phyloP scores from a whole-genome alignment of 2,329 filamentous ascomycete species.

The Coniochaeta sp. region DNA sequence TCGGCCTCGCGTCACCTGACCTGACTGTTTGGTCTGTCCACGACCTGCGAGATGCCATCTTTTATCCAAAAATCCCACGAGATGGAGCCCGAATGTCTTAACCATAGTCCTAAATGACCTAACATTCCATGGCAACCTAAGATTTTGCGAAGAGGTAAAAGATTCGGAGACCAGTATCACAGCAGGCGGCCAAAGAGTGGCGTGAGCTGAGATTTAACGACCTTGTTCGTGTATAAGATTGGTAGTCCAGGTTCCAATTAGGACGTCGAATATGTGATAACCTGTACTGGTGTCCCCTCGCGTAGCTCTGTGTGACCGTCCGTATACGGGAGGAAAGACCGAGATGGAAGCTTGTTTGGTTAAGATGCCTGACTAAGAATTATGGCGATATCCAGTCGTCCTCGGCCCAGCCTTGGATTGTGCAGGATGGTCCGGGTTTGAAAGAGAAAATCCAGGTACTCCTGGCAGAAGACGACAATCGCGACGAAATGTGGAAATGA shows the following conservation, averaged over 20 bases:
- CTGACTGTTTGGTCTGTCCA: conserved; percentile 10
- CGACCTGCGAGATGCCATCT: conserved; percentile 16
- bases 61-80: conserved; percentile 10
- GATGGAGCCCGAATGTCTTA: conserved; percentile 4
- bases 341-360: background rate
- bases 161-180: background rate
- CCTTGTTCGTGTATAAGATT: background rate
- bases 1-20: conserved; percentile 9
- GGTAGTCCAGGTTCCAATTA: background rate
- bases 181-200: background rate
- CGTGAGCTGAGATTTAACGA: background rate
- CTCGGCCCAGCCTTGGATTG: background rate
- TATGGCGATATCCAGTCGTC: background rate
- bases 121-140: background rate
- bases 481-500: background rate
- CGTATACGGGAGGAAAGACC: background rate
- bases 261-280: background rate
- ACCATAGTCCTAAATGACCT: conserved; percentile 11
- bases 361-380: background rate
- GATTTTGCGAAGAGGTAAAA: background rate
- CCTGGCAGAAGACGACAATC: background rate
- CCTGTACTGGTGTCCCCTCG: background rate
- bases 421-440: background rate
- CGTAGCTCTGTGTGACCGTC: background rate
- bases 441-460: background rate